Evolutionary conservation across 768 basidiomycete species (phyloP).

Genomic region (Boletus tomentosulus): DNA sequence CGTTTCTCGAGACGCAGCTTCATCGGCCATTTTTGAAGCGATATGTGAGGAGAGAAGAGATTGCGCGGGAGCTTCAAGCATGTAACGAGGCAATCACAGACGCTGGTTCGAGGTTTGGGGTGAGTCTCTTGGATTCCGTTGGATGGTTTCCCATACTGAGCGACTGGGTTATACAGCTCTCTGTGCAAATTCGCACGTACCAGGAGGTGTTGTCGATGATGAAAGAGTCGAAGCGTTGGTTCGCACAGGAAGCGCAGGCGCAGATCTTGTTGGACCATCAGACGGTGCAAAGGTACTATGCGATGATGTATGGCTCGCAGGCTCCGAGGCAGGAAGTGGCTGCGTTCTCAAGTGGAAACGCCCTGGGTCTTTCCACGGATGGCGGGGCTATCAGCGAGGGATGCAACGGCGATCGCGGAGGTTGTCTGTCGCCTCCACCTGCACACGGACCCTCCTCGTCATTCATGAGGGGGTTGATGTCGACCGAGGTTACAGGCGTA

Average conservation of each 20-base stretch:
- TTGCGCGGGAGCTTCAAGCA: slow-evolving; percentile 44
- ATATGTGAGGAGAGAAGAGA: slow-evolving; percentile 73
- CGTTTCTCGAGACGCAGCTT: slow-evolving; percentile 56
- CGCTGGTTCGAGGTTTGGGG: slow-evolving; percentile 31
- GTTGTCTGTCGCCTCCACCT: slow-evolving; percentile 3
- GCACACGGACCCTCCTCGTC: background rate
- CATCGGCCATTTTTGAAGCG: slow-evolving; percentile 72
- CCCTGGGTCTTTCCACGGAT: slow-evolving; percentile 5
- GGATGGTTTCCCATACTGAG: background rate
- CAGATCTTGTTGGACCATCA: slow-evolving; percentile 16
- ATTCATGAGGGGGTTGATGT: background rate
- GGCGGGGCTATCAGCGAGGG: background rate
- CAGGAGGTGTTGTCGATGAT: slow-evolving; percentile 43
- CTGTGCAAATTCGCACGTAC: slow-evolving; percentile 51
- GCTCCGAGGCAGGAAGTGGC: slow-evolving; percentile 1
- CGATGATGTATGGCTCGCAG: slow-evolving; percentile 6
- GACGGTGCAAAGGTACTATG: slow-evolving; percentile 11
- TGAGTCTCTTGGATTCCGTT: slow-evolving; percentile 2
- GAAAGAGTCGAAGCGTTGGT: slow-evolving; percentile 20
- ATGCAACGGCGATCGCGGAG: background rate
- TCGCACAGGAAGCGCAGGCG: slow-evolving; percentile 18
- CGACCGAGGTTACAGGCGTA: background rate
- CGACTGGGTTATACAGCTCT: slow-evolving; percentile 28
- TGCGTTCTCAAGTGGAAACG: background rate
- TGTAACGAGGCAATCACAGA: slow-evolving; percentile 54